Evolutionary conservation across 768 basidiomycete genomes (phyloP), one percentile per base, ranked within the genome.

Genomic region (Boletus eberwhitei): DNA sequence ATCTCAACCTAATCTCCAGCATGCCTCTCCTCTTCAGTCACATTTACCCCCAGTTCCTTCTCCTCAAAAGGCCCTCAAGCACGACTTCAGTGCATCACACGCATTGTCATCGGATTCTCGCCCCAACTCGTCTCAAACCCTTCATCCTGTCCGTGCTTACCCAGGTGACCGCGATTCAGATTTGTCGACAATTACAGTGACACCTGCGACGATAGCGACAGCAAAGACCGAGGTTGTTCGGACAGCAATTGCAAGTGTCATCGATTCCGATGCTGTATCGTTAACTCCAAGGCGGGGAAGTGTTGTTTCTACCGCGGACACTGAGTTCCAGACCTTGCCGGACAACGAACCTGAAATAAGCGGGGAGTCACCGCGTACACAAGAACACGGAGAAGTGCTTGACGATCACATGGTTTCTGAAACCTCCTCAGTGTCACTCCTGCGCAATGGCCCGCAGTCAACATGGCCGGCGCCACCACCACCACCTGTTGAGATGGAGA

Each of bases 201-300:
- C 72, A 4, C 51, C 68, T 5, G 72, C 69, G 12, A 74, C 67
- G n/a, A 74, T 81, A 47, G 72, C 79, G 14, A 67, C 79, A 24
- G 77, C 81, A 8, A 69, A 77, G 46, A 73, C 72, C 49, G 79
- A 75, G 21, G 69, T 84, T 12, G 80, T 77, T 24, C 72, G 79
- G 52, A 72, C 79, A 21, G 76, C 80, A 13, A 74, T 79, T 11
- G 82, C 83, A n/a, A 80, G 78, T 41, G 74, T 83, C 17, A 65
- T 83, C 37, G 72, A 75, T 42, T 59, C 68, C 24, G 71, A 71
- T 41, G 29, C 52, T 6, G 59, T 70, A 16, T 66, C 68, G 2
- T 19, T 60, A 11, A 8, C 50, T 44, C 58, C 64, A 12, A 49
- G 19, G 29, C 55, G 57, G 5, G 65, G 58, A 49, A 61, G 58